A percentile compares a stretch with the other conserved stretches of the same genome.
Evolutionary conservation across 208 protist genomes (phyloP).

Genomic region (Crithidia thermophila): DNA sequence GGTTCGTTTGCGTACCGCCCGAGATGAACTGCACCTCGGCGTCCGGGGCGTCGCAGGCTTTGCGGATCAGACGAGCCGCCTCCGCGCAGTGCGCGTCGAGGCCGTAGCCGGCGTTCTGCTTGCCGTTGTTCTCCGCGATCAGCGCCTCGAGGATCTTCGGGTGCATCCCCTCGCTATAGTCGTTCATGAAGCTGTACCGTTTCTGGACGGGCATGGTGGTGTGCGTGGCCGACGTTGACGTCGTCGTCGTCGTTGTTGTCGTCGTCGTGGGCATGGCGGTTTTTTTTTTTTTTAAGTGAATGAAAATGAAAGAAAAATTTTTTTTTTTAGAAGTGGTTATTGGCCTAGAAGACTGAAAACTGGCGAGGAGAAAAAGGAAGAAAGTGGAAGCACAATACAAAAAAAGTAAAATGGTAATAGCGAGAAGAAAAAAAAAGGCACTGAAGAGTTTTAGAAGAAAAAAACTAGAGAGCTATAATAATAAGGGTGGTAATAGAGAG

Average conservation of each 20-base stretch:
- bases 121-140: slow-evolving; percentile 4
- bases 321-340: no score
- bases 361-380: no score
- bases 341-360: no score
- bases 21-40: slow-evolving; percentile 47
- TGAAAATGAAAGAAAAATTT: no score
- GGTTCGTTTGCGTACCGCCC: slow-evolving; percentile 56
- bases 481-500: no score
- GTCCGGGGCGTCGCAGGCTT: slow-evolving; percentile 24
- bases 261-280: neutral
- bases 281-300: no score
- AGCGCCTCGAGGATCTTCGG: slow-evolving; percentile 39
- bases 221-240: neutral
- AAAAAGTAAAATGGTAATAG: no score
- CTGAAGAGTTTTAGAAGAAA: no score
- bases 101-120: slow-evolving; percentile 51
- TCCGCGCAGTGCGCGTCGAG: slow-evolving; percentile 33
- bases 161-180: slow-evolving; percentile 50
- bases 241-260: neutral
- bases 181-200: slow-evolving; percentile 45
- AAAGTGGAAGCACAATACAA: no score
- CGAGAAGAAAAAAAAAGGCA: no score
- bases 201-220: neutral
- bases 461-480: no score
- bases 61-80: slow-evolving; percentile 34